phyloP scores from a whole-genome alignment of 495 filamentous ascomycete genomes.

The Cudoniella acicularis region DNA sequence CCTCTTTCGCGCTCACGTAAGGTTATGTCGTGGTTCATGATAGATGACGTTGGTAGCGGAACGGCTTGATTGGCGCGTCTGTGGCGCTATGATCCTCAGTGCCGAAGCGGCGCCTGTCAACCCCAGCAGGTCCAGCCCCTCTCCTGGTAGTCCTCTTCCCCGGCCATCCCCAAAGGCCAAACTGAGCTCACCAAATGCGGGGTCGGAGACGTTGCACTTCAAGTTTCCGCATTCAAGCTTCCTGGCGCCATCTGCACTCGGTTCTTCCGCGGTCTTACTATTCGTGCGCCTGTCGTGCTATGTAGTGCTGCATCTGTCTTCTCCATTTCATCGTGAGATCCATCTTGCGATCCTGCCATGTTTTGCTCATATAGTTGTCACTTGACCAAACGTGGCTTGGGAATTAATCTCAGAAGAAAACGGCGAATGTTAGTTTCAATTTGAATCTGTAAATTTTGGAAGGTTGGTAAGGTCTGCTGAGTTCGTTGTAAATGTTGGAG shows the following conservation, averaged over 20 bases:
- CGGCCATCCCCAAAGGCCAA: neutral
- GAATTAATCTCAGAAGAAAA: neutral
- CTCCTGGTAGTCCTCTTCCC: no score
- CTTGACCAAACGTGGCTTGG: neutral
- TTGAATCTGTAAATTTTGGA: neutral
- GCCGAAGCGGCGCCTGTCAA: neutral
- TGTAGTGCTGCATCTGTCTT: neutral
- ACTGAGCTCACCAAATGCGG: no score
- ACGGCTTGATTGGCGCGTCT: conserved; percentile 12
- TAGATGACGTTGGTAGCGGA: neutral
- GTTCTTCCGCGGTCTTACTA: conserved; percentile 1
- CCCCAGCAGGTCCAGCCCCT: no score
- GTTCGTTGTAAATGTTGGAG: neutral
- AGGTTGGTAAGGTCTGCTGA: neutral
- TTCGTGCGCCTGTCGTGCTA: conserved; percentile 12
- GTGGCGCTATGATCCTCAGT: neutral
- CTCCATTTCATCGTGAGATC: conserved; percentile 1
- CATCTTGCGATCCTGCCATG: neutral
- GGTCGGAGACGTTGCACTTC: neutral
- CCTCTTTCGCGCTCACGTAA: neutral
- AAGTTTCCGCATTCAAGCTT: neutral
- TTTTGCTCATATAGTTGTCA: neutral
- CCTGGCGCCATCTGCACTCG: neutral
- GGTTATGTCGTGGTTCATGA: neutral
- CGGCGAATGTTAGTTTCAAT: neutral